A percentile compares a stretch with the other conserved stretches of the same genome.
These are phyloP conservation scores for Hyparrhenia diplandra DNA, from an alignment of 176 grass and related monocot genomes.

Conservation along the genomic window DNA sequence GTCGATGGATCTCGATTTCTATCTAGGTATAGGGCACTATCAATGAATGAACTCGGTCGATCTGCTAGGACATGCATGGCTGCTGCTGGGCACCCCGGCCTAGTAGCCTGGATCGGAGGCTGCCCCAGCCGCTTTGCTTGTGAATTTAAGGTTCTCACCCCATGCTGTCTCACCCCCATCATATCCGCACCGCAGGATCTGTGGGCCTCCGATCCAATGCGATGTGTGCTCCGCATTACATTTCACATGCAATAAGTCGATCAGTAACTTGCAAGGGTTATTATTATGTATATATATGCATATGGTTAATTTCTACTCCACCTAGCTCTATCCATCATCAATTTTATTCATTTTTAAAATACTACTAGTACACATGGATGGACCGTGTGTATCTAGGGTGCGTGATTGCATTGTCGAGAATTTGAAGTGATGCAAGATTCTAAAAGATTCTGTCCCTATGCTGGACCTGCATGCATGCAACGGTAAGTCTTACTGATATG, in stretches of 20 bases:
- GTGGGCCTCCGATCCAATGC: background rate
- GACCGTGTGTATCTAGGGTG: background rate
- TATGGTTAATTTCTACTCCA: background rate
- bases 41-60: slow-evolving; percentile 32
- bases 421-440: background rate
- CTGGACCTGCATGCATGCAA: background rate
- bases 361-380: background rate
- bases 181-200: background rate
- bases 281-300: too few relatives aligned
- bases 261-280: background rate
- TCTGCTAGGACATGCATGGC: background rate
- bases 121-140: background rate
- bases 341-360: background rate
- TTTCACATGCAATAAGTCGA: slow-evolving; percentile 23
- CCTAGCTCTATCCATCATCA: background rate
- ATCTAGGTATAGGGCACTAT: background rate
- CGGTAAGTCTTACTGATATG: background rate
- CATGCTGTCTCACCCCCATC: background rate
- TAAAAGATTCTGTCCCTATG: background rate
- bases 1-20: background rate
- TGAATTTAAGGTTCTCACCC: slow-evolving; percentile 27
- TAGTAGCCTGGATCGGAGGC: background rate
- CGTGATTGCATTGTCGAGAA: background rate
- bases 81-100: too few relatives aligned
- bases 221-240: background rate